These are phyloP conservation scores for Umbelopsis sp. DNA, from an alignment of 371 early-diverging fungal genomes.

Conservation along the genomic window DNA sequence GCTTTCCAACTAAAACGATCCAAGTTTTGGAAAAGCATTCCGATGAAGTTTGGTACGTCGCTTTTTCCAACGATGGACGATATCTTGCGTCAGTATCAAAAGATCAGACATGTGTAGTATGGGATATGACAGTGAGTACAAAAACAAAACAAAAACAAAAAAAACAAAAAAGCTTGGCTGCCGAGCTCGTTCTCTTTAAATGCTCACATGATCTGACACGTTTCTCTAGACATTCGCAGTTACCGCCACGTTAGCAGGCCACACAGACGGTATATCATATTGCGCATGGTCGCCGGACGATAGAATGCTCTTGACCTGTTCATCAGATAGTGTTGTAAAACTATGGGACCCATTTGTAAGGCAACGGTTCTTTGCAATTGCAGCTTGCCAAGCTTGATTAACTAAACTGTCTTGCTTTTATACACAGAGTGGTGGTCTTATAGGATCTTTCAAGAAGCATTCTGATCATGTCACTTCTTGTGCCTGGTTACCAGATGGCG, in stretches of 20 bases:
- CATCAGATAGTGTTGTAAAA: conserved; percentile 75
- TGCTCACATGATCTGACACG: conserved; percentile 17
- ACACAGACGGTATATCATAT: conserved; percentile 69
- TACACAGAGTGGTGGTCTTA: conserved; percentile 56
- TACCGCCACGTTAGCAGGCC: conserved; percentile 60
- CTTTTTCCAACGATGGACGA: conserved; percentile 86
- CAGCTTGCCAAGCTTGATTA: not conserved
- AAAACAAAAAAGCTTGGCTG: not conserved
- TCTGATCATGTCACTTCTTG: conserved; percentile 78
- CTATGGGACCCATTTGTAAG: conserved; percentile 84
- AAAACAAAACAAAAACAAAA: too few species aligned
- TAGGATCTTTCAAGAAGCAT: conserved; percentile 61
- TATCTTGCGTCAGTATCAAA: conserved; percentile 90
- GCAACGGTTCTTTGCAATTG: not conserved
- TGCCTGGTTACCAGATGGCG: conserved; percentile 81
- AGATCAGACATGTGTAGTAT: conserved; percentile 86
- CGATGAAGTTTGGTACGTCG: conserved; percentile 96
- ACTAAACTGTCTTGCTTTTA: not conserved
- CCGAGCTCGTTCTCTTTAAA: not conserved
- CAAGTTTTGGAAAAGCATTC: conserved; percentile 76
- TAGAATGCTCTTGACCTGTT: conserved; percentile 73
- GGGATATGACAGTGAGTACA: conserved; percentile 72
- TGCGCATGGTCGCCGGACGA: conserved; percentile 94
- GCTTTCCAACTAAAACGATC: conserved; percentile 50
- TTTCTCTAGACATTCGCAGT: conserved; percentile 49